phyloP scores from a whole-genome alignment of 2,329 filamentous ascomycete species.

The Rhexocercosporidium sp. region DNA sequence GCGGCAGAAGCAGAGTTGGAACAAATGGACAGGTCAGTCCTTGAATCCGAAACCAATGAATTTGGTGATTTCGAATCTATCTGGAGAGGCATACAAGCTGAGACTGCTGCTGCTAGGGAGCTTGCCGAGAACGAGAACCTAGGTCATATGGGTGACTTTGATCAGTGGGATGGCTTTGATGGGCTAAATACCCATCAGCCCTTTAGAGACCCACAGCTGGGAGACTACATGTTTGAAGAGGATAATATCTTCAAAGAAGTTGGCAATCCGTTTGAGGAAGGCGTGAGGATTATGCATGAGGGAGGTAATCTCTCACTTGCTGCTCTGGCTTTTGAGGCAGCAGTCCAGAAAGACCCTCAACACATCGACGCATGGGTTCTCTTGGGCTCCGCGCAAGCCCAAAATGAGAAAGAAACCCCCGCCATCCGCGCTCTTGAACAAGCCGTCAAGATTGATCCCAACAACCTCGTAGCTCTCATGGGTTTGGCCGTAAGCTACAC shows the following conservation, averaged over 20 bases:
- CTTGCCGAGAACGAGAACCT: constrained; percentile 69
- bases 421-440: constrained; percentile 94
- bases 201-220: constrained; percentile 77
- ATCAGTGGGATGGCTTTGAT: constrained; percentile 81
- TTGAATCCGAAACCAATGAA: constrained; percentile 74
- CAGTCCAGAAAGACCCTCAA: constrained; percentile 84
- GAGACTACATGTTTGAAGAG: constrained; percentile 93
- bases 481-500: constrained; percentile 95
- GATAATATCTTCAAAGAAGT: constrained; percentile 88
- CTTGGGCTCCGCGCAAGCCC: constrained; percentile 89
- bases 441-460: constrained; percentile 84
- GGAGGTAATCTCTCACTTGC: constrained; percentile 94
- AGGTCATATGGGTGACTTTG: constrained; percentile 73
- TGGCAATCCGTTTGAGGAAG: constrained; percentile 88
- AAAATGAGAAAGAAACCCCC: constrained; percentile 97
- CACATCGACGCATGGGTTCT: constrained; percentile 95
- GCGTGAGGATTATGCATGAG: constrained; percentile 88
- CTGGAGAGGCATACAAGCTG: constrained; percentile 82
- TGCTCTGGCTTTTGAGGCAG: constrained; percentile 93
- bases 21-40: constrained; percentile 83
- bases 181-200: constrained; percentile 66
- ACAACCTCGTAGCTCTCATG: constrained; percentile 90
- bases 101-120: constrained; percentile 71
- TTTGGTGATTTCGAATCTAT: constrained; percentile 90
- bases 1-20: constrained; percentile 70